Conservation (phyloP, 208 protist species). For the Leishmania mexicana region DNA sequence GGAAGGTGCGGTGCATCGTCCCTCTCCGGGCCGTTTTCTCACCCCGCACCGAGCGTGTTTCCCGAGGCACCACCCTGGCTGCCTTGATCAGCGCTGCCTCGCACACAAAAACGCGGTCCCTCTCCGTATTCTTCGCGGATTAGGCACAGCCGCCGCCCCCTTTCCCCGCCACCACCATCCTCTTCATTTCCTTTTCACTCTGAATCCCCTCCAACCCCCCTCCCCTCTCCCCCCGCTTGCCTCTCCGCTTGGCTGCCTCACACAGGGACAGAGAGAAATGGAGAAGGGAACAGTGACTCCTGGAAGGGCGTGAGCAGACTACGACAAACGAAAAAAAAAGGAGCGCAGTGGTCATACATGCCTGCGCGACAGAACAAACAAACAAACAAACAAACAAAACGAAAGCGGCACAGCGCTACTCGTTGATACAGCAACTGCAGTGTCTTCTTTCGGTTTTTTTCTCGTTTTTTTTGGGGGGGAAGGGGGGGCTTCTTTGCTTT, state of each 20-base stretch:
- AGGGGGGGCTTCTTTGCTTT: not conserved
- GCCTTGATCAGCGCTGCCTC: not conserved
- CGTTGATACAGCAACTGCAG: not conserved
- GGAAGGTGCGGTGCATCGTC: no score
- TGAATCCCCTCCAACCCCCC: not conserved
- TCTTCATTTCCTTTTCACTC: not conserved
- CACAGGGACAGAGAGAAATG: not conserved
- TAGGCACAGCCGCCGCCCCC: no score
- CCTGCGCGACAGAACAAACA: no score
- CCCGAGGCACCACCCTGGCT: not conserved
- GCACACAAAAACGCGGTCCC: not conserved
- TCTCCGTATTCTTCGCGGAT: no score
- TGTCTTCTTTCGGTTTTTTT: not conserved
- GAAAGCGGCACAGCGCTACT: not conserved
- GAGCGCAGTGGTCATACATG: not conserved
- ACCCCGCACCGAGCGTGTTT: not conserved
- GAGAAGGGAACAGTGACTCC: not conserved
- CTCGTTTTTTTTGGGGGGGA: not conserved
- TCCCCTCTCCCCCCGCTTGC: not conserved
- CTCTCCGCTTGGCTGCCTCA: not conserved
- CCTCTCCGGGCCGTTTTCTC: not conserved
- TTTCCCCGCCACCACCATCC: not conserved
- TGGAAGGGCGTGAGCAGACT: not conserved
- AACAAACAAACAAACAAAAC: not conserved
- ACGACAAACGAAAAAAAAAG: constrained; percentile 7